Evolutionary conservation across 768 basidiomycete genomes (phyloP).

Genomic region (Boletus rubescentipes): DNA sequence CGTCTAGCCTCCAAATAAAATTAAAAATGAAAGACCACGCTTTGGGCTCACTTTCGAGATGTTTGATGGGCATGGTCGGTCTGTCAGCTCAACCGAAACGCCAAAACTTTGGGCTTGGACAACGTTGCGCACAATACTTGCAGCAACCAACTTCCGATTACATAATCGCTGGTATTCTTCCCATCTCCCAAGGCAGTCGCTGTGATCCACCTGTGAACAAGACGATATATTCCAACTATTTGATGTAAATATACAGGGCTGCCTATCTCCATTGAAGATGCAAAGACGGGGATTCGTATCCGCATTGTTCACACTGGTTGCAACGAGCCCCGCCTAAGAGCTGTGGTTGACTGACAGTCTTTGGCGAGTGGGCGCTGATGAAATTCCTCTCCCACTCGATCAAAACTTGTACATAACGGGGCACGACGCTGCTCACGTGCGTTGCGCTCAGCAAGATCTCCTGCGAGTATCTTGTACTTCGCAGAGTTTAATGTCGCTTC

Average conservation of each 20-base stretch:
- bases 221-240: too few relatives aligned
- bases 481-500: slow-evolving; percentile 17
- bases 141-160: slow-evolving; percentile 23
- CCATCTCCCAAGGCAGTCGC: slow-evolving; percentile 1
- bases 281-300: not conserved
- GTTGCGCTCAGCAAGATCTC: slow-evolving; percentile 1
- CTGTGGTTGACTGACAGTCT: slow-evolving; percentile 2
- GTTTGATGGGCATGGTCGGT: slow-evolving; percentile 72
- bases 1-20: not conserved
- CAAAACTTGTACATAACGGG: slow-evolving; percentile 7
- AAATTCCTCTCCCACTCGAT: slow-evolving; percentile 6
- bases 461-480: slow-evolving; percentile 17
- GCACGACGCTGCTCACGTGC: slow-evolving; percentile 9
- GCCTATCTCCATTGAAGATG: not conserved
- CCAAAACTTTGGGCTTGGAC: slow-evolving; percentile 15
- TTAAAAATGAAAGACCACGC: not conserved
- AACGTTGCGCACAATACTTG: slow-evolving; percentile 21
- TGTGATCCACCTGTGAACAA: not conserved
- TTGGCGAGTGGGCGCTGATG: slow-evolving; percentile 3
- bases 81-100: slow-evolving; percentile 10
- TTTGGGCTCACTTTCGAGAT: slow-evolving; percentile 67
- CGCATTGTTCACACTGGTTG: not conserved
- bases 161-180: slow-evolving; percentile 22
- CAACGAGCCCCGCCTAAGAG: slow-evolving; percentile 5
- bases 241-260: not conserved